Evolutionary conservation across 1,139 yeast species (phyloP), one percentile per base, ranked within the genome.

Genomic region (Yamadazyma triangularis): DNA sequence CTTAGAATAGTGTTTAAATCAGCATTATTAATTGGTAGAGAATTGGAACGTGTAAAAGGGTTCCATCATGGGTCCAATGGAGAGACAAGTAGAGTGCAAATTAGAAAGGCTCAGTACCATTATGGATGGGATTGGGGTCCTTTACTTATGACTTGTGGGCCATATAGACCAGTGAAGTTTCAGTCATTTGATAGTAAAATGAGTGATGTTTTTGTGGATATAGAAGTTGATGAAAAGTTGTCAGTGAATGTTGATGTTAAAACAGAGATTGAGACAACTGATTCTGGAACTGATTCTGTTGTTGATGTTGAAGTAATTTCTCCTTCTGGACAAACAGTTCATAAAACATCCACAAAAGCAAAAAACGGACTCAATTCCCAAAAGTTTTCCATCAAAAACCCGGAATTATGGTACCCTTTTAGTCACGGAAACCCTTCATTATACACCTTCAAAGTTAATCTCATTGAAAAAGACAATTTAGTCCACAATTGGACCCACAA

Each of bases 101-200:
- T 64, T 6, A 49, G 77, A 35, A 71, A 71, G 44, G 71, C 77
- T 0, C 77, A 70, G 42, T 70, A 69, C 41, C 75, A 70, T 34
- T 72, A 55, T 43, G 77, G 77, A 3, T 72, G 77, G 77, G 77
- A 72, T 44, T 72, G 77, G 77, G 76, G 76, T 6, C 77, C 75
- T 4, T 46, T 54, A 2, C 41, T 70, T 29, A 50, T 66, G 39
- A 57, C 69, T 10, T 63, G 70, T 43, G 76, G 76, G 4, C 70
- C 70, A 7, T 67, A 53, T 42, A 52, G 52, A 35, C 70, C 69
- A 0, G 55, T 69, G 1, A 49, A 45, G 23, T 43, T 67, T 21
- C 41, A 58, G 22, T 36, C 52, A 4, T 57, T 48, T 32, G 31
- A 48, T 5, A 29, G 34, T 6, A 23, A 20, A 11, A 36, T 52